phyloP scores from a whole-genome alignment of 2,329 filamentous ascomycete genomes.

The Arachnomyces sp. region DNA sequence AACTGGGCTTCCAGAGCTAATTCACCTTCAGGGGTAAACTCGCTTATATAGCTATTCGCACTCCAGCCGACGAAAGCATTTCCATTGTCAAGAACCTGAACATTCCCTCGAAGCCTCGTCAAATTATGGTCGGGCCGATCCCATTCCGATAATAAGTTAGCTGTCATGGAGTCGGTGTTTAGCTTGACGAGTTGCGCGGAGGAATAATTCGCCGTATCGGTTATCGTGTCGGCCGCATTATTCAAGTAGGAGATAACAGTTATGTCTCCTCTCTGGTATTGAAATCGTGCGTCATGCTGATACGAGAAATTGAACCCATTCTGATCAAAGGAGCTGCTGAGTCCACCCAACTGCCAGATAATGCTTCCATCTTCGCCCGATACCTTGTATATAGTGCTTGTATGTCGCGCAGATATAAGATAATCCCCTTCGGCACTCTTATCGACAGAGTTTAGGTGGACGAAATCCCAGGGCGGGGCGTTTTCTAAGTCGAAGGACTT shows the following conservation, averaged over 20 bases:
- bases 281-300: conserved; percentile 31
- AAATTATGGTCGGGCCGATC: conserved; percentile 25
- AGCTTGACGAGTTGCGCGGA: conserved; percentile 23
- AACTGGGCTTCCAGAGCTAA: conserved; percentile 26
- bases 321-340: conserved; percentile 38
- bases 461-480: conserved; percentile 3
- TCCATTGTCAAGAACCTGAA: conserved; percentile 25
- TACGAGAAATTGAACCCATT: conserved; percentile 38
- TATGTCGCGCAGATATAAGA: conserved; percentile 40
- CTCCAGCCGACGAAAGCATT: conserved; percentile 32
- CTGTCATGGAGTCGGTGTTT: conserved; percentile 22
- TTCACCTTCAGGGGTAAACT: conserved; percentile 22
- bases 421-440: conserved; percentile 37
- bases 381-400: conserved; percentile 41
- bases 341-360: conserved; percentile 41
- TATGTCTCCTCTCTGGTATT: conserved; percentile 20
- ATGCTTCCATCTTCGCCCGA: conserved; percentile 37
- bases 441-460: conserved; percentile 34
- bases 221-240: conserved; percentile 24
- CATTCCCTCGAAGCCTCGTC: conserved; percentile 27
- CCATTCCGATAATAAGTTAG: conserved; percentile 20
- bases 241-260: conserved; percentile 27
- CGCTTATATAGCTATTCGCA: conserved; percentile 25
- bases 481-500: too few relatives aligned
- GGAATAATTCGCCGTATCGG: conserved; percentile 19